phyloP scores from a whole-genome alignment of 371 early-diverging fungal species.

The Nematocida sp. region DNA sequence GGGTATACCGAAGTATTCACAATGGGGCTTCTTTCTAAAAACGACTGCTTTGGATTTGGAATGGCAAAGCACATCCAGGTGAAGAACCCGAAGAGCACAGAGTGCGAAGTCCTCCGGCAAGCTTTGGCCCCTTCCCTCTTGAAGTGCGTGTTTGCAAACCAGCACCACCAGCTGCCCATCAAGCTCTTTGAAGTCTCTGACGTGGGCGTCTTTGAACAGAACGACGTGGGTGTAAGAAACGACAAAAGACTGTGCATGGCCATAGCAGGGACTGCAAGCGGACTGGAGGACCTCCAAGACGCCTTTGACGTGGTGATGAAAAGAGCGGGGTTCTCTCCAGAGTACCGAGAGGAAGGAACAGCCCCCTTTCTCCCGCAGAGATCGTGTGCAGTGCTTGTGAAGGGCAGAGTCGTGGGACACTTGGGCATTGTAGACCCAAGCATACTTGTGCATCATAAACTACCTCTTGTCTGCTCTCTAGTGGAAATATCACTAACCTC shows the following conservation, averaged over 20 bases:
- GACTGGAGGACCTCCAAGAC: constrained; percentile 68
- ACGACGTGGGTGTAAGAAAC: constrained; percentile 69
- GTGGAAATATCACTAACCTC: constrained; percentile 41
- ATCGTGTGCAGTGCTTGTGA: constrained; percentile 13
- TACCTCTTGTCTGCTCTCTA: constrained; percentile 41
- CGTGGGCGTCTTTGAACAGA: constrained; percentile 69
- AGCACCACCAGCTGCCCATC: constrained; percentile 79
- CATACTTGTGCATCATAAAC: constrained; percentile 22
- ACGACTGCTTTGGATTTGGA: constrained; percentile 51
- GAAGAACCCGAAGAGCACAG: constrained; percentile 88
- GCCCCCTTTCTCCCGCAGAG: constrained; percentile 23
- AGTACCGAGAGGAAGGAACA: neutral
- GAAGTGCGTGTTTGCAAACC: constrained; percentile 84
- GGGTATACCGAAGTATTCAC: constrained; percentile 92
- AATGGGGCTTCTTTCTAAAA: constrained; percentile 72
- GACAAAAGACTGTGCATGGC: constrained; percentile 78
- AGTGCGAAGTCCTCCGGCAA: constrained; percentile 83
- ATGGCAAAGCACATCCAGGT: constrained; percentile 35
- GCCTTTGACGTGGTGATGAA: constrained; percentile 50
- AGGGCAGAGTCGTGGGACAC: constrained; percentile 1
- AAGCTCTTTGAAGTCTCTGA: constrained; percentile 93
- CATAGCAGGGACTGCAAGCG: constrained; percentile 75
- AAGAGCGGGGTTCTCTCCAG: neutral
- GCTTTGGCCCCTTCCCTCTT: constrained; percentile 84
- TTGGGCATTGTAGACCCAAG: constrained; percentile 24